Evolutionary conservation across 164 flowering plant species (phyloP), one percentile per base, ranked within the genome.

Genomic region (Paratinospora sagittata): DNA sequence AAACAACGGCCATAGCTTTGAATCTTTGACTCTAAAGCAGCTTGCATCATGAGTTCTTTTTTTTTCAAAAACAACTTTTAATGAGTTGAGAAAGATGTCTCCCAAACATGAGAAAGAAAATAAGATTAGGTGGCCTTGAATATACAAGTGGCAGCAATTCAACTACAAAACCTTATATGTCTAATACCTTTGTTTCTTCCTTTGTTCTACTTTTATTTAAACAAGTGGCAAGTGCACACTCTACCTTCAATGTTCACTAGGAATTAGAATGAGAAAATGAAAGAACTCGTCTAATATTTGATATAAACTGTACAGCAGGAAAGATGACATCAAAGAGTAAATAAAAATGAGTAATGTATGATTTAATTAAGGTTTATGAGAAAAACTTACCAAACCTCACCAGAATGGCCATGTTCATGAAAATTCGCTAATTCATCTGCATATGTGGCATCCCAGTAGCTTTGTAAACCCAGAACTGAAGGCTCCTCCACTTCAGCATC

Each of bases 361-460:
- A 55, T 55, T 58, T 45, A 19, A 4, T 16, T 16, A 9, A 67
- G 8, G 17, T 10, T 17, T 21, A 70, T 8, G 33, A 33, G 68
- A 11, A 65, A 26, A 0, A 58, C 86, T 70, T 76, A 91, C 98
- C 98, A 93, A 75, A 91, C 82, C 88, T 93, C 98, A 83, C 98
- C 98, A 66, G 85, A 57, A 77, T 90, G 97, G 61, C 97, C 98
- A 84, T 91, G 97, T 70, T 90, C 98, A 78, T 79, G 87, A 71
- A 90, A 93, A 78, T 91, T 93, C 19, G 90, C 78, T 75, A 93
- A 72, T 75, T 91, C 98, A 74, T 86, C 91, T 9, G 97, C 91
- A 82, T 93, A 91, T 9, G 91, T 77, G 36, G 96, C 70, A 82
- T 93, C 97, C 98, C 98, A 93, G 37, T 93, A 91, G 77, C 91